A percentile compares a stretch with the other conserved stretches of the same genome.
Conservation (phyloP, 2,329 filamentous ascomycete genomes). For the Fusarium sp. region DNA sequence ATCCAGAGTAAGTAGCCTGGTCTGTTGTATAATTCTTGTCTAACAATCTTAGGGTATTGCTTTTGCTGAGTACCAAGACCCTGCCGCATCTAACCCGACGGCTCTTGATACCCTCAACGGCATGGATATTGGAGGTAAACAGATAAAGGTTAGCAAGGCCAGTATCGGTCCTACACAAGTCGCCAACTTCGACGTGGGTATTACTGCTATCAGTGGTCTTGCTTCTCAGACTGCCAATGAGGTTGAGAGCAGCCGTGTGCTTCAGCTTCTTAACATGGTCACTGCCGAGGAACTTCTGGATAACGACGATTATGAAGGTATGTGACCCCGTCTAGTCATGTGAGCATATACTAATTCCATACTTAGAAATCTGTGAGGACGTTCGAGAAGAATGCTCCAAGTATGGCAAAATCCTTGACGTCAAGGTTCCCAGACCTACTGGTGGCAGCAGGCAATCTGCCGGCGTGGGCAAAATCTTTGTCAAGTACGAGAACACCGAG, state of each 20-base stretch:
- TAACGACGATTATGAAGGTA: conserved; percentile 94
- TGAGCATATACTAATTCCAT: conserved; percentile 49
- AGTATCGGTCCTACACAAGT: conserved; percentile 96
- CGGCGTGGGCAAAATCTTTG: conserved; percentile 96
- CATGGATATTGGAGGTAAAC: conserved; percentile 90
- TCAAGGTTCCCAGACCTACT: conserved; percentile 91
- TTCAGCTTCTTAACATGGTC: conserved; percentile 98
- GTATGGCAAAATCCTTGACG: conserved; percentile 83
- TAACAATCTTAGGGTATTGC: conserved; percentile 79
- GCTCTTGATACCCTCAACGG: conserved; percentile 92
- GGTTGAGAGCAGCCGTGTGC: conserved; percentile 81
- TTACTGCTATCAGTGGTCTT: conserved; percentile 97
- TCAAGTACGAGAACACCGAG: conserved; percentile 87
- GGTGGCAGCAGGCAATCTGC: conserved; percentile 85
- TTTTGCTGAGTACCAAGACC: conserved; percentile 93
- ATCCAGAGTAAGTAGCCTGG: conserved; percentile 74
- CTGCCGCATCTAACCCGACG: conserved; percentile 75
- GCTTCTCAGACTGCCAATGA: conserved; percentile 87
- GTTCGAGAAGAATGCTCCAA: conserved; percentile 93
- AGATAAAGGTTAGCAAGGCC: conserved; percentile 86
- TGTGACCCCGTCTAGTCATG: conserved; percentile 34
- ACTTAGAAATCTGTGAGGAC: conserved; percentile 92
- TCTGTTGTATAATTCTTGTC: conserved; percentile 10
- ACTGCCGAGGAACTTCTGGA: conserved; percentile 95
- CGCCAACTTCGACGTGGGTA: conserved; percentile 90